Conservation (phyloP, 2,329 filamentous ascomycete genomes). For the Alternaria sp. region DNA sequence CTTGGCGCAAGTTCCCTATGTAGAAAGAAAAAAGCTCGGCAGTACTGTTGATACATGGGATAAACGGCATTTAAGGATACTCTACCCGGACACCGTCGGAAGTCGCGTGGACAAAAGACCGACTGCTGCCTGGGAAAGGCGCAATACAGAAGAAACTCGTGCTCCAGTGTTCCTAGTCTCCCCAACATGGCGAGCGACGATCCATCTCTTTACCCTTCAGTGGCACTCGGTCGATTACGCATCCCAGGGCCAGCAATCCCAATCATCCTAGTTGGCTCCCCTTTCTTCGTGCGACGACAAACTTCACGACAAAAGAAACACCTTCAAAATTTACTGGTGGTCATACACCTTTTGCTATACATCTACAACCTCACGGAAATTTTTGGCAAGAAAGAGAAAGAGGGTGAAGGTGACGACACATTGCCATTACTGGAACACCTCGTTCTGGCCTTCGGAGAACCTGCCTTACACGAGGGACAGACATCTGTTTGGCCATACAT, state of each 20-base stretch:
- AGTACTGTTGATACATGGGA: background rate
- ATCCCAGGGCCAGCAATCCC: background rate
- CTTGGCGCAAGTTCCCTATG: background rate
- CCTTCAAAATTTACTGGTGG: background rate
- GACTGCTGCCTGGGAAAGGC: background rate
- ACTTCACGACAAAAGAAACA: background rate
- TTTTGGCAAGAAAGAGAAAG: background rate
- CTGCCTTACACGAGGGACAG: background rate
- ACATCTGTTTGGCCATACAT: background rate
- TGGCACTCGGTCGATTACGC: background rate
- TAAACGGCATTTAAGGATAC: background rate
- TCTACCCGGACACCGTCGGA: background rate
- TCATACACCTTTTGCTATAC: background rate
- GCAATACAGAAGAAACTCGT: background rate
- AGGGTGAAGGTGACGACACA: background rate
- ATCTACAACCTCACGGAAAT: background rate
- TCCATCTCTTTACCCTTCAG: background rate
- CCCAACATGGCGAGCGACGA: background rate
- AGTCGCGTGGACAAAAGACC: background rate
- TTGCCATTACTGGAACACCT: background rate
- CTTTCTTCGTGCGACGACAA: background rate
- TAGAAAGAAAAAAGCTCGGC: background rate
- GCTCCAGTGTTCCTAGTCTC: background rate
- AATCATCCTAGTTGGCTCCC: background rate
- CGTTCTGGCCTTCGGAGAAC: background rate